Evolutionary conservation across 2,329 filamentous ascomycete species (phyloP).

Genomic region (Apiospora sp.): DNA sequence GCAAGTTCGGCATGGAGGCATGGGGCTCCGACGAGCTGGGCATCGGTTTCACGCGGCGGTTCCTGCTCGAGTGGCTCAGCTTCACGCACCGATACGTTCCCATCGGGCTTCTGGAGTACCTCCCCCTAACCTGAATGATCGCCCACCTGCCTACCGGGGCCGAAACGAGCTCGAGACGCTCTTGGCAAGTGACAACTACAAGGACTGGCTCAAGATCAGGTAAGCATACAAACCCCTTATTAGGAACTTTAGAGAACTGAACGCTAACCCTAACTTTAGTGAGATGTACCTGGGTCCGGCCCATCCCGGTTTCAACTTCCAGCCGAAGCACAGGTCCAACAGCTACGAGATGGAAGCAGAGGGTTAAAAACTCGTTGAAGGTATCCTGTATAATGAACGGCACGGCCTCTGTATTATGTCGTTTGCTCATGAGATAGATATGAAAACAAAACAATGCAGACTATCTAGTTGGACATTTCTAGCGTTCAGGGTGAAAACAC

Average conservation of each 20-base stretch:
- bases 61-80: constrained; percentile 94
- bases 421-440: constrained; percentile 9
- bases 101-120: constrained; percentile 83
- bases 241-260: too few species aligned
- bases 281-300: constrained; percentile 98
- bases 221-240: constrained; percentile 54
- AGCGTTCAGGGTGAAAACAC: background rate
- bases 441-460: background rate
- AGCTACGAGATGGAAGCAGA: constrained; percentile 84
- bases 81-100: constrained; percentile 94
- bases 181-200: constrained; percentile 88
- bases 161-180: constrained; percentile 94
- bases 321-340: constrained; percentile 98
- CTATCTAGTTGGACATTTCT: background rate
- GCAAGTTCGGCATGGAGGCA: constrained; percentile 86
- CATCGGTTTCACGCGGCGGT: constrained; percentile 87
- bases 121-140: constrained; percentile 88
- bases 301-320: constrained; percentile 89
- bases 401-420: constrained; percentile 1
- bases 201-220: constrained; percentile 99
- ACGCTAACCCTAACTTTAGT: constrained; percentile 53
- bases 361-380: constrained; percentile 52
- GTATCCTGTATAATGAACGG: constrained; percentile 7
- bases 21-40: constrained; percentile 98
- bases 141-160: constrained; percentile 83